Conservation (phyloP, 2,329 filamentous ascomycete genomes). For the Chaetomium globosum region DNA sequence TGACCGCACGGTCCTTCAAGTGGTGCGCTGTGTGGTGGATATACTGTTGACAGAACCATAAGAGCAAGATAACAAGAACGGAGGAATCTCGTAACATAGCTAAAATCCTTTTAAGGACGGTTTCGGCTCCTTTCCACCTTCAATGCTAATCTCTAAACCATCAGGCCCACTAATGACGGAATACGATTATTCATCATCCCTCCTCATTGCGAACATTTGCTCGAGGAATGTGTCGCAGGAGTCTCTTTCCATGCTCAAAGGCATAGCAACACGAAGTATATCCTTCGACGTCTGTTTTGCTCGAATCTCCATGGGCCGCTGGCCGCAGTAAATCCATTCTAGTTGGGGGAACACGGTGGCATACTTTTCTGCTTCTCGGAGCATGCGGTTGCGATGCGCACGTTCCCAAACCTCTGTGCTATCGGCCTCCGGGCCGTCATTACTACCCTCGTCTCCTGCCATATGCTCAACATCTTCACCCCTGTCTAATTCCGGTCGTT, state of each 20-base stretch:
- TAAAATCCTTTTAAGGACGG: too few species aligned
- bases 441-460: neutral
- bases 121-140: too few species aligned
- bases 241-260: constrained; percentile 9
- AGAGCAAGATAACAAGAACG: too few species aligned
- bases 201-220: neutral
- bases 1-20: too few species aligned
- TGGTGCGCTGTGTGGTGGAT: too few species aligned
- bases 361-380: constrained; percentile 12
- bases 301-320: constrained; percentile 7
- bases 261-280: neutral
- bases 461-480: constrained; percentile 7
- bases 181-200: neutral
- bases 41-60: too few species aligned
- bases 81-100: too few species aligned
- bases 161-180: neutral
- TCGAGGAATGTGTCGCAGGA: neutral
- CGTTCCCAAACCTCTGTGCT: constrained; percentile 8
- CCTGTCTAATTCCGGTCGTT: constrained; percentile 8
- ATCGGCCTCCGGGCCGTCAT: constrained; percentile 6
- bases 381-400: constrained; percentile 10
- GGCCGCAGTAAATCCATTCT: constrained; percentile 10
- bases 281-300: constrained; percentile 3
- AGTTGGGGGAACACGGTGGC: constrained; percentile 7
- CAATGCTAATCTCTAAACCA: too few species aligned